phyloP scores from a whole-genome alignment of 179 eudicot genomes.

The Spinacia oleracea region DNA sequence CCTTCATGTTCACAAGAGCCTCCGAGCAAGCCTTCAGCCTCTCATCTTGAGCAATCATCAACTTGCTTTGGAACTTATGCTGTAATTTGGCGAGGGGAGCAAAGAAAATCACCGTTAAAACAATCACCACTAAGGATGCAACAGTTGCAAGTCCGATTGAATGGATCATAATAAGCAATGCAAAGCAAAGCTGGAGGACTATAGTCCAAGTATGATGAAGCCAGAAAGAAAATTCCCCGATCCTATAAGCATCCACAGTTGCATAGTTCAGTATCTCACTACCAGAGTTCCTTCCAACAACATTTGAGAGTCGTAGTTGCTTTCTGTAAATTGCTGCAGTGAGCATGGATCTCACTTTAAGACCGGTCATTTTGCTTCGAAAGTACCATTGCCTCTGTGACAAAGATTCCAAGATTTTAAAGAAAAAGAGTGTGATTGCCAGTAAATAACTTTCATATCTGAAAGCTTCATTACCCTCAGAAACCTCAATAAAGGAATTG shows the following conservation, averaged over 20 bases:
- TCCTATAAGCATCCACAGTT: constrained; percentile 46
- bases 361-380: constrained; percentile 35
- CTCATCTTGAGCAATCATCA: constrained; percentile 75
- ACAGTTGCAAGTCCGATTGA: constrained; percentile 39
- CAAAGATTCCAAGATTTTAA: constrained; percentile 40
- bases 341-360: constrained; percentile 42
- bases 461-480: constrained; percentile 37
- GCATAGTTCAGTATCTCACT: constrained; percentile 50
- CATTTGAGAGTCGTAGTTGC: constrained; percentile 38
- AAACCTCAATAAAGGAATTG: constrained; percentile 41
- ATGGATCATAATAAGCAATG: constrained; percentile 32
- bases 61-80: constrained; percentile 59
- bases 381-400: constrained; percentile 53
- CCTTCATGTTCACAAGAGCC: constrained; percentile 82
- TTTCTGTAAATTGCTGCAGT: constrained; percentile 41
- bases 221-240: constrained; percentile 50
- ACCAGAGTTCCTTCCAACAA: constrained; percentile 30
- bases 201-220: constrained; percentile 48
- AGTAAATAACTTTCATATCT: constrained; percentile 38
- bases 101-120: constrained; percentile 37
- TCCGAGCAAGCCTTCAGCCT: constrained; percentile 60
- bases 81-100: constrained; percentile 57
- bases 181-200: constrained; percentile 38
- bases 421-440: constrained; percentile 36
- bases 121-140: constrained; percentile 34